Evolutionary conservation across 2,329 filamentous ascomycete species (phyloP).

Genomic region (Exserohilum turcica): DNA sequence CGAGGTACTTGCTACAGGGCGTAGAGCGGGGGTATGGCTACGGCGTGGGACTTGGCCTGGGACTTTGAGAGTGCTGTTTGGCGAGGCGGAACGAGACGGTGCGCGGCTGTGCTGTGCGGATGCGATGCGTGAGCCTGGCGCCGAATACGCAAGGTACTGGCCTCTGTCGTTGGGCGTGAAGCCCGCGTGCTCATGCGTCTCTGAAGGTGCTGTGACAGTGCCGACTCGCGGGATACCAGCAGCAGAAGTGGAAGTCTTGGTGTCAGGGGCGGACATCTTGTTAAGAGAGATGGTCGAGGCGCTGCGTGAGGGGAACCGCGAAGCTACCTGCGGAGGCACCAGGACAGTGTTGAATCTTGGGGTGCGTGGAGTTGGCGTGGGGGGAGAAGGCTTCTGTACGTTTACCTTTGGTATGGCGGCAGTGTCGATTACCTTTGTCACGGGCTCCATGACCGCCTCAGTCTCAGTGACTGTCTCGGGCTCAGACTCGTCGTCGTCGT

Average conservation of each 20-base stretch:
- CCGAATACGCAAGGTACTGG: slow-evolving; percentile 31
- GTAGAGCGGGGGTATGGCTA: slow-evolving; percentile 8
- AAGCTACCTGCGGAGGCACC: slow-evolving; percentile 1
- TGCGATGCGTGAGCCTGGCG: slow-evolving; percentile 27
- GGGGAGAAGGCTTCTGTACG: background rate
- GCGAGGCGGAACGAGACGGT: slow-evolving; percentile 4
- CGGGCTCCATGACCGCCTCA: background rate
- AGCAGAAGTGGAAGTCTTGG: background rate
- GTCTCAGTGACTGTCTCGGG: background rate
- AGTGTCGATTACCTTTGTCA: background rate
- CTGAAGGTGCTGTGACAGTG: slow-evolving; percentile 1
- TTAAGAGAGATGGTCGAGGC: background rate
- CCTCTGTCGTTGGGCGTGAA: slow-evolving; percentile 30
- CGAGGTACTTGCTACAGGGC: slow-evolving; percentile 15
- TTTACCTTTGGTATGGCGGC: background rate
- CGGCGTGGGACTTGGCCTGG: background rate
- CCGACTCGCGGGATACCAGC: background rate
- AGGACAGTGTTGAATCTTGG: background rate
- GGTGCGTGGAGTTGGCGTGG: background rate
- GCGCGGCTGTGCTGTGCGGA: slow-evolving; percentile 19
- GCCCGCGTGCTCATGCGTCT: background rate
- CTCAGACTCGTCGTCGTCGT: background rate
- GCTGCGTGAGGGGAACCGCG: background rate
- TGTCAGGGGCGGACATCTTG: background rate
- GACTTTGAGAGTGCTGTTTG: background rate